A percentile compares a stretch with the other conserved stretches of the same genome.
Conservation (phyloP, 345 rosid species). For the Salix udensis region DNA sequence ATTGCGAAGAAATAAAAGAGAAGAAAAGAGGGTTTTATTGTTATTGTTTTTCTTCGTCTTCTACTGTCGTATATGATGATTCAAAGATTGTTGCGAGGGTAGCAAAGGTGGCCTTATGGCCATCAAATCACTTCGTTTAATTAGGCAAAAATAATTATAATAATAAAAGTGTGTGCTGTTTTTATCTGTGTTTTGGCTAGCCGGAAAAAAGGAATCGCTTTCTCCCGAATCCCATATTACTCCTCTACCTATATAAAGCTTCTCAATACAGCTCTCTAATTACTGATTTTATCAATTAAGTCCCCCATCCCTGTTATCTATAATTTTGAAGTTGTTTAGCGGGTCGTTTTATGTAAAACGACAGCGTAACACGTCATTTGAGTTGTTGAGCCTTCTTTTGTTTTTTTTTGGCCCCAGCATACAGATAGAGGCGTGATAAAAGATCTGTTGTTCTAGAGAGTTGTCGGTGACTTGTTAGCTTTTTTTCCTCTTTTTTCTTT, state of each 20-base stretch:
- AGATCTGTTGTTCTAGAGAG: too few species aligned
- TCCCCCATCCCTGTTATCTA: too few species aligned
- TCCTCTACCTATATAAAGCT: neutral
- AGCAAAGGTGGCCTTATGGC: slow-evolving; percentile 63
- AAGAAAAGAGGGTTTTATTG: slow-evolving; percentile 8
- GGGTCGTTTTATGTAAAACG: too few species aligned
- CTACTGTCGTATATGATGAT: slow-evolving; percentile 15
- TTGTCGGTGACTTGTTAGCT: too few species aligned
- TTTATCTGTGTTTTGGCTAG: neutral
- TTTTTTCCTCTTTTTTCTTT: too few species aligned
- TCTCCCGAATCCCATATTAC: neutral
- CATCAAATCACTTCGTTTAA: slow-evolving; percentile 34
- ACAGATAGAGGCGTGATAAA: too few species aligned
- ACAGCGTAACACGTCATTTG: too few species aligned
- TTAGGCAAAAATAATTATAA: neutral
- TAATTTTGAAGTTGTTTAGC: too few species aligned
- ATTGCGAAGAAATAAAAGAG: neutral
- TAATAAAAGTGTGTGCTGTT: neutral
- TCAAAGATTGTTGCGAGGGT: slow-evolving; percentile 39
- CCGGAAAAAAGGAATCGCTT: slow-evolving; percentile 14
- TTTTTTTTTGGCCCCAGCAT: too few species aligned
- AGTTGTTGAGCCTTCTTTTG: too few species aligned
- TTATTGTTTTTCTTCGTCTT: slow-evolving; percentile 14
- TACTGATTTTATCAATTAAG: neutral
- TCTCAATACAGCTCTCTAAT: neutral